Evolutionary conservation across 1,284 basidiomycete genomes (phyloP).

Genomic region (Malassezia dermatis): DNA sequence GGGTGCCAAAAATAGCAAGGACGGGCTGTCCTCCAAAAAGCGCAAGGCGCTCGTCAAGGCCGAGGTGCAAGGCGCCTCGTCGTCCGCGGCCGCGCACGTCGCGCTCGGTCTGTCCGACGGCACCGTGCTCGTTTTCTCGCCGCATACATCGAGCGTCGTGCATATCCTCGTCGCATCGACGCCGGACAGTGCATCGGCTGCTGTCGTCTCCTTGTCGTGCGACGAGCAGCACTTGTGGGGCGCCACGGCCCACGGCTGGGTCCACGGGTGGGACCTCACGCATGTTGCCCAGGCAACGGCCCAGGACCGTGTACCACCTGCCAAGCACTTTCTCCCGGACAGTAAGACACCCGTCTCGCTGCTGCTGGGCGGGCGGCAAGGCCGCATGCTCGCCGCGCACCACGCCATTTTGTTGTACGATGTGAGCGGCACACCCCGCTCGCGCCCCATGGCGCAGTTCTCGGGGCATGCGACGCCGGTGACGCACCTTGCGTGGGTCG

Average conservation of each 20-base stretch:
- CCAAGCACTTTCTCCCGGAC: constrained; percentile 9
- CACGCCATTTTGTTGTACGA: constrained; percentile 29
- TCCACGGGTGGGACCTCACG: constrained; percentile 17
- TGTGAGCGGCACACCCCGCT: constrained; percentile 6
- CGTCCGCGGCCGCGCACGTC: constrained; percentile 22
- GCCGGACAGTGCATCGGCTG: constrained; percentile 22
- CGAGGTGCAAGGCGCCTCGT: constrained; percentile 6
- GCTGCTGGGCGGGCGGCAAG: background rate
- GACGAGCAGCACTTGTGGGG: constrained; percentile 22
- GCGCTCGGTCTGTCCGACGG: constrained; percentile 36
- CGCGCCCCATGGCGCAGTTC: constrained; percentile 17
- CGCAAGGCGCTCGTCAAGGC: constrained; percentile 24
- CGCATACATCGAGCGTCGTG: constrained; percentile 29
- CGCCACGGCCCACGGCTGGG: constrained; percentile 29
- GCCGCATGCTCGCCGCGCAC: constrained; percentile 24
- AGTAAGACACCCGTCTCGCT: constrained; percentile 7
- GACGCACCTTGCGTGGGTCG: constrained; percentile 33
- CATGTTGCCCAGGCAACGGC: background rate
- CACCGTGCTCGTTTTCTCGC: constrained; percentile 32
- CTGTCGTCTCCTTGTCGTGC: constrained; percentile 24
- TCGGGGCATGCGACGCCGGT: constrained; percentile 38
- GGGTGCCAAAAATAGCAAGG: background rate
- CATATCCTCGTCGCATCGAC: constrained; percentile 28
- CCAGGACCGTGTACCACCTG: constrained; percentile 11
- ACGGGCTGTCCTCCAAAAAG: constrained; percentile 20